Conservation (phyloP, 1,284 basidiomycete species). For the Sutorius eximius region DNA sequence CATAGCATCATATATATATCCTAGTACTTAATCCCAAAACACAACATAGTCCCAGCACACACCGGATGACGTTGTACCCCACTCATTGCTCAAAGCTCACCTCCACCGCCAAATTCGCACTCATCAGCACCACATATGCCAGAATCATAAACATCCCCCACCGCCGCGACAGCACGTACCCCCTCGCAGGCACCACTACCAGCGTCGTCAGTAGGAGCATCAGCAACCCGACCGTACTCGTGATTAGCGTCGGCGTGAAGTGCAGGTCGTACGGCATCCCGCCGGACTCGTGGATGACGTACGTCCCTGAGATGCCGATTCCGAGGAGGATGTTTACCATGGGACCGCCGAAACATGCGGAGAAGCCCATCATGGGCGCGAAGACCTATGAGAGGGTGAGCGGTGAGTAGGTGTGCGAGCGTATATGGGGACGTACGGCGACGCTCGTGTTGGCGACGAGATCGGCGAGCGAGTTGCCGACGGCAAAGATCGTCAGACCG, state of each 20-base stretch:
- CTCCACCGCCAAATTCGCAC: slow-evolving; percentile 76
- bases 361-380: slow-evolving; percentile 88
- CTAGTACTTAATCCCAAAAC: neutral
- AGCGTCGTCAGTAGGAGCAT: slow-evolving; percentile 75
- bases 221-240: slow-evolving; percentile 80
- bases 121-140: slow-evolving; percentile 75
- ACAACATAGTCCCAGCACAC: too few relatives aligned
- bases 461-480: slow-evolving; percentile 95
- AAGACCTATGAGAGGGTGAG: slow-evolving; percentile 51
- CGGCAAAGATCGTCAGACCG: slow-evolving; percentile 93
- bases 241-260: slow-evolving; percentile 82
- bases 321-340: slow-evolving; percentile 97
- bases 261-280: slow-evolving; percentile 63
- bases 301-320: slow-evolving; percentile 77
- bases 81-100: slow-evolving; percentile 25
- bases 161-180: slow-evolving; percentile 72
- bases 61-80: too few relatives aligned
- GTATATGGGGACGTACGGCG: slow-evolving; percentile 51
- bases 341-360: slow-evolving; percentile 91
- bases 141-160: slow-evolving; percentile 82
- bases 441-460: slow-evolving; percentile 96
- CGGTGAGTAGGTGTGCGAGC: neutral
- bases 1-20: too few relatives aligned
- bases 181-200: slow-evolving; percentile 82
- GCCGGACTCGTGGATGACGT: slow-evolving; percentile 62